Conservation (phyloP, 352 stramenopile genomes). For the Elongisporangium senticosum region DNA sequence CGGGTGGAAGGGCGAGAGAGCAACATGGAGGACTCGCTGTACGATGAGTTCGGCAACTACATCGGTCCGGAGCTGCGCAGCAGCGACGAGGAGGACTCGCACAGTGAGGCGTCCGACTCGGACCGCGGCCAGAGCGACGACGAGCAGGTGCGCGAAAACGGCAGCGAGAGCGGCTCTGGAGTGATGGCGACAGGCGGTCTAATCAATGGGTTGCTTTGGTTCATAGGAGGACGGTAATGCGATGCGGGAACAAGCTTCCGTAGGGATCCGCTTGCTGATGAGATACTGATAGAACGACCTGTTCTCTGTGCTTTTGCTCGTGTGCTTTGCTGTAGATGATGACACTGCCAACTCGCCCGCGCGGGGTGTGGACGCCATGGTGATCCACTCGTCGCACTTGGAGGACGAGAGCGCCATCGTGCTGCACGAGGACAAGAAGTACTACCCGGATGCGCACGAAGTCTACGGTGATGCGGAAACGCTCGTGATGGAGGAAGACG, state of each 20-base stretch:
- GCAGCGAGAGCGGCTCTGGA: constrained; percentile 9
- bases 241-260: background rate
- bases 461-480: constrained; percentile 96
- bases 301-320: background rate
- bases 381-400: constrained; percentile 33
- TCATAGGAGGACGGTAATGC: background rate
- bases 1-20: background rate
- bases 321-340: constrained; percentile 1
- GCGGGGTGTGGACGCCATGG: constrained; percentile 38
- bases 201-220: background rate
- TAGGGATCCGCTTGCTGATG: background rate
- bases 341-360: constrained; percentile 5
- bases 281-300: background rate
- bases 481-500: constrained; percentile 98
- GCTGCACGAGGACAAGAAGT: constrained; percentile 99
- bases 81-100: constrained; percentile 65
- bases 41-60: constrained; percentile 99
- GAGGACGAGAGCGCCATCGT: constrained; percentile 93
- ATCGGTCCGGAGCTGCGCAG: constrained; percentile 96
- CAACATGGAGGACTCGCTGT: constrained; percentile 94
- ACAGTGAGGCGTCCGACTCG: constrained; percentile 19
- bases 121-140: constrained; percentile 40
- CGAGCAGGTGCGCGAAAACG: constrained; percentile 15
- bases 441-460: constrained; percentile 97
- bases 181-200: background rate